Conservation (phyloP, 2,329 filamentous ascomycete species). For the Aschersonia sp. region DNA sequence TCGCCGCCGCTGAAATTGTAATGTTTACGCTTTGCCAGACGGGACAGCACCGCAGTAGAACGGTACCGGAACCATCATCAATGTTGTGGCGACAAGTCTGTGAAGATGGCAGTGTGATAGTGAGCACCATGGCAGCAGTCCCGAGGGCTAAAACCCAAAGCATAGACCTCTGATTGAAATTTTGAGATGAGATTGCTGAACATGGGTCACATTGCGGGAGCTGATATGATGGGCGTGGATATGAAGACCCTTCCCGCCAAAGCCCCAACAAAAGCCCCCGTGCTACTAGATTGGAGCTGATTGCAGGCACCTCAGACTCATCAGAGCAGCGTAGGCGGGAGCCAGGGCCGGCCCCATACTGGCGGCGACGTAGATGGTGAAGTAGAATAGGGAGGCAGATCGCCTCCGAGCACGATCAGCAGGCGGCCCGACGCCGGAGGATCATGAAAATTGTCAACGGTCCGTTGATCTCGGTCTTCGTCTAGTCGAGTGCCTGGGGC, state of each 20-base stretch:
- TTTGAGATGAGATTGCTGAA: conserved; percentile 44
- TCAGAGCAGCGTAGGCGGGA: conserved; percentile 31
- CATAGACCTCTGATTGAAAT: conserved; percentile 42
- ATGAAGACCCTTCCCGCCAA: conserved; percentile 49
- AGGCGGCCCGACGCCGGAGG: conserved; percentile 40
- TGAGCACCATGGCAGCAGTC: conserved; percentile 21
- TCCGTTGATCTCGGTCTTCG: conserved; percentile 28
- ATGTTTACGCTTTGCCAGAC: conserved; percentile 13
- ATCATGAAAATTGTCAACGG: conserved; percentile 43
- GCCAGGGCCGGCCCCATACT: conserved; percentile 38
- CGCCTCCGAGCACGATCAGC: conserved; percentile 39
- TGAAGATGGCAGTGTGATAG: conserved; percentile 35
- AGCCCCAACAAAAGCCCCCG: conserved; percentile 40
- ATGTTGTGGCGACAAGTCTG: conserved; percentile 35
- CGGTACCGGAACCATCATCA: conserved; percentile 33
- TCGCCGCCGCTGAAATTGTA: conserved; percentile 7
- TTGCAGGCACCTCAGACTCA: conserved; percentile 41
- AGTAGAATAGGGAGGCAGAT: conserved; percentile 38
- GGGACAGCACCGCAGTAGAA: conserved; percentile 22
- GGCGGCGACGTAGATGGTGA: conserved; percentile 35
- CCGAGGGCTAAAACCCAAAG: conserved; percentile 48
- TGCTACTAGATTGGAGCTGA: conserved; percentile 41
- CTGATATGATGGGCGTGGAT: conserved; percentile 31
- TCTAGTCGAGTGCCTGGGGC: conserved; percentile 30
- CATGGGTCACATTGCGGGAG: conserved; percentile 35